Evolutionary conservation across 805 yeast genomes (phyloP).

Genomic region (Diddensiella santjacobensis): DNA sequence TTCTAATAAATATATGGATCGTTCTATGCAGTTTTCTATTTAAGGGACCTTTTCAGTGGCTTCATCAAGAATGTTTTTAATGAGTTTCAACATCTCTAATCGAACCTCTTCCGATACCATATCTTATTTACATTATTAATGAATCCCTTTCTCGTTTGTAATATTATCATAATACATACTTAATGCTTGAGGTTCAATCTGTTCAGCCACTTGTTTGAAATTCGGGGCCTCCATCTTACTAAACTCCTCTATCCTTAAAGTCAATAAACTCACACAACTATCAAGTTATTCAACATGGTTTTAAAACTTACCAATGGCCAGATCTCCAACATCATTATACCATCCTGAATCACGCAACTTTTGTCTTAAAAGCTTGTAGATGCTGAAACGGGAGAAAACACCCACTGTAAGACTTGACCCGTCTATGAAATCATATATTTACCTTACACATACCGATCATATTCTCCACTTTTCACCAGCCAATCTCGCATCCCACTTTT

Average conservation of each 20-base stretch:
- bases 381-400: constrained; percentile 10
- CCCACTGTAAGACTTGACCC: not conserved
- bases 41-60: constrained; percentile 13
- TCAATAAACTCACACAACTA: too few relatives aligned
- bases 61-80: constrained; percentile 32
- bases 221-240: constrained; percentile 43
- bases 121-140: constrained; percentile 23
- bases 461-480: constrained; percentile 73
- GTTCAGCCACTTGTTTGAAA: constrained; percentile 49
- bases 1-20: too few relatives aligned
- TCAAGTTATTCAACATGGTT: too few relatives aligned
- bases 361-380: constrained; percentile 42
- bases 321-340: constrained; percentile 66
- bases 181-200: constrained; percentile 63
- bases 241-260: constrained; percentile 41
- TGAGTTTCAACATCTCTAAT: constrained; percentile 53
- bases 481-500: constrained; percentile 51
- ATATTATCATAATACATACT: constrained; percentile 35
- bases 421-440: not conserved
- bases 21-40: too few relatives aligned
- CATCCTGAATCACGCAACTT: constrained; percentile 77
- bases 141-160: not conserved
- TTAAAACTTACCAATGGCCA: constrained; percentile 53
- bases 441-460: constrained; percentile 54
- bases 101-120: constrained; percentile 67